phyloP scores from a whole-genome alignment of 108 stramenopile species.

The Fistulifera solaris region DNA sequence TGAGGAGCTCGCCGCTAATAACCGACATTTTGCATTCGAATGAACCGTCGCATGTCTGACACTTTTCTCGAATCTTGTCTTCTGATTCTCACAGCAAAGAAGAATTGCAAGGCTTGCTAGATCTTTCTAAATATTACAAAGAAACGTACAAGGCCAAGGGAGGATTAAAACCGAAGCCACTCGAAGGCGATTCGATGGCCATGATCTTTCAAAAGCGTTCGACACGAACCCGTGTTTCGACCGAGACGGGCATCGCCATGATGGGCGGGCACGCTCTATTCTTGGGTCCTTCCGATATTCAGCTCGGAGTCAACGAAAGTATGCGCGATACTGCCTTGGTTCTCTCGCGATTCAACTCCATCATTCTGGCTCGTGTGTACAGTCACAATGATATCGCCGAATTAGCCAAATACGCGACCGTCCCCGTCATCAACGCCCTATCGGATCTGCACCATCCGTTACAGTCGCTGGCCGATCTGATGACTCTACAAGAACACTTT shows the following conservation, averaged over 20 bases:
- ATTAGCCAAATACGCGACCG: slow-evolving; percentile 69
- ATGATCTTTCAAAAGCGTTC: slow-evolving; percentile 98
- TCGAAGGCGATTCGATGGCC: slow-evolving; percentile 73
- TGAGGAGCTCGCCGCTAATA: no score
- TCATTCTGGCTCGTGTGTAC: slow-evolving; percentile 91
- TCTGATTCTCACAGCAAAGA: slow-evolving; percentile 45
- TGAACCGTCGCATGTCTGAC: no score
- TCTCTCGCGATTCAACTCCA: slow-evolving; percentile 83
- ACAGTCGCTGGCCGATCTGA: slow-evolving; percentile 93
- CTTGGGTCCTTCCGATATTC: slow-evolving; percentile 89
- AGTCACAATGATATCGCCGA: slow-evolving; percentile 77
- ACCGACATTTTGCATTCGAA: no score
- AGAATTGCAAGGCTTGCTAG: slow-evolving; percentile 72
- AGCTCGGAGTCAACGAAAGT: slow-evolving; percentile 93
- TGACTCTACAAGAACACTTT: slow-evolving; percentile 92
- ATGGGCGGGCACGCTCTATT: slow-evolving; percentile 92
- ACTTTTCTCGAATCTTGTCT: no score
- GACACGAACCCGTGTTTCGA: slow-evolving; percentile 93
- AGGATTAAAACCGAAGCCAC: slow-evolving; percentile 48
- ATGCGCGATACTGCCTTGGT: slow-evolving; percentile 88
- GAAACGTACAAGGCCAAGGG: slow-evolving; percentile 53
- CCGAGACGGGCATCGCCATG: slow-evolving; percentile 90
- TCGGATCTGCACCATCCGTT: slow-evolving; percentile 94
- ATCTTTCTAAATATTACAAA: slow-evolving; percentile 66
- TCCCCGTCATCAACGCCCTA: slow-evolving; percentile 95